These are phyloP conservation scores for Ophiostoma triangulosporum DNA, from an alignment of 2,329 filamentous ascomycete genomes.

Conservation along the genomic window DNA sequence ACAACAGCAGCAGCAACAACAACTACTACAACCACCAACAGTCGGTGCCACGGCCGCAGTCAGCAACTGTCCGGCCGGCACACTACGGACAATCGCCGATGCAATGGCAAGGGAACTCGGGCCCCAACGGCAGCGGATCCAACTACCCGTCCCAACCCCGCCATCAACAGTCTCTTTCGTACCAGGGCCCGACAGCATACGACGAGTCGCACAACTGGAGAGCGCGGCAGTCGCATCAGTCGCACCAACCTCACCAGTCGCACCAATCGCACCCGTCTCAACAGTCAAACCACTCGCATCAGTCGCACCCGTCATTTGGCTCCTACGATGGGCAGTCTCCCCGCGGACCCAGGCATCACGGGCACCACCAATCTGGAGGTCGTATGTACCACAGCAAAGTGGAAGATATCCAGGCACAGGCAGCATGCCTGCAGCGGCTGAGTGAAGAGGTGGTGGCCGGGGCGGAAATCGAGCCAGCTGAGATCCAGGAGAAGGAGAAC, in stretches of 20 bases:
- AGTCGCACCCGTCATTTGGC: conserved; percentile 11
- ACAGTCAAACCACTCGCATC: conserved; percentile 4
- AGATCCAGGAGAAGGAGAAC: conserved; percentile 56
- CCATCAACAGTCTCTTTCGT: conserved; percentile 22
- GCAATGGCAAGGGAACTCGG: conserved; percentile 9
- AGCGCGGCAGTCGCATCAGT: conserved; percentile 7
- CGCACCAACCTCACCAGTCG: conserved; percentile 18
- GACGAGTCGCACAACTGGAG: conserved; percentile 19
- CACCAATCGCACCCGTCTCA: conserved; percentile 6
- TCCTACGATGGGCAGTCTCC: conserved; percentile 1
- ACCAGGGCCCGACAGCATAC: conserved; percentile 18
- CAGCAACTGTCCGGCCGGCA: conserved; percentile 20
- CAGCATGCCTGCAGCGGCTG: conserved; percentile 34
- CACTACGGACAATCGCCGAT: conserved; percentile 15
- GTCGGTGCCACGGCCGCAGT: conserved; percentile 19
- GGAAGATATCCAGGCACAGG: conserved; percentile 37
- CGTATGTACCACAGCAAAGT: conserved; percentile 19
- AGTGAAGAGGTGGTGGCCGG: conserved; percentile 36
- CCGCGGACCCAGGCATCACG: conserved; percentile 3
- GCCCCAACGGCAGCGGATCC: conserved; percentile 6
- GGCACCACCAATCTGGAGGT: conserved; percentile 9
- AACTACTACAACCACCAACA: conserved; percentile 10
- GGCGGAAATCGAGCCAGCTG: conserved; percentile 48
- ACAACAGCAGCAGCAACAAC: conserved; percentile 8
- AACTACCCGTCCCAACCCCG: conserved; percentile 16